phyloP scores from a whole-genome alignment of 345 rosid genomes.

The Tarenaya hassleriana region DNA sequence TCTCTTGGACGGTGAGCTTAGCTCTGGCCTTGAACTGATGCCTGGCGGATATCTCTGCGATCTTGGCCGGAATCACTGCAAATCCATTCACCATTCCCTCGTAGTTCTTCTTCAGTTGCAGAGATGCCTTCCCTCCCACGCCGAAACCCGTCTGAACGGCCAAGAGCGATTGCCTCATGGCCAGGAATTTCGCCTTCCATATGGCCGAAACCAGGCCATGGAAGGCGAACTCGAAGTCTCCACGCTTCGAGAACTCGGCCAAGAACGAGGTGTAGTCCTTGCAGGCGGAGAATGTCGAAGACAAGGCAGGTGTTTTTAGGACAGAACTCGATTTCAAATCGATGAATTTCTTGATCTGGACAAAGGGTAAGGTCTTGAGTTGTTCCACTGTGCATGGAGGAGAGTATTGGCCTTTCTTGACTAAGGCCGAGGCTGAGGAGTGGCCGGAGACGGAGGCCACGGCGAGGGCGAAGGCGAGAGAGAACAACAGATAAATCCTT shows the following conservation, averaged over 20 bases:
- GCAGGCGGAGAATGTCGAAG: conserved; percentile 7
- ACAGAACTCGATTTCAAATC: not conserved
- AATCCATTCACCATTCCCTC: conserved; percentile 11
- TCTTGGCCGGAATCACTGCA: not conserved
- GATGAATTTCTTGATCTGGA: conserved; percentile 6
- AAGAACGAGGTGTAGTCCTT: conserved; percentile 7
- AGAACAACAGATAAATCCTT: conserved; percentile 30
- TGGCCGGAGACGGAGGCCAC: too few species aligned
- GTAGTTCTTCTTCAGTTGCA: conserved; percentile 7
- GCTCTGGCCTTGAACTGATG: conserved; percentile 4
- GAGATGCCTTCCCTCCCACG: not conserved
- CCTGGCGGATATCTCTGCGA: conserved; percentile 1
- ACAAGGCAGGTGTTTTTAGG: not conserved
- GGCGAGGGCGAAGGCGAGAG: conserved; percentile 23
- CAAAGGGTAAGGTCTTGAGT: conserved; percentile 18
- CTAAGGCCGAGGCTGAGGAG: too few species aligned
- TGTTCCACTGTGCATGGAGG: conserved; percentile 12
- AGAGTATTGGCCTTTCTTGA: conserved; percentile 4
- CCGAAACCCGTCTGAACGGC: conserved; percentile 11
- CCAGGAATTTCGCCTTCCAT: not conserved
- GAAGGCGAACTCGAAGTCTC: not conserved
- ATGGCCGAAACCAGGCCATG: not conserved
- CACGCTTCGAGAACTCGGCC: not conserved
- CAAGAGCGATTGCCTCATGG: conserved; percentile 5
- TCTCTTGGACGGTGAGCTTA: not conserved